Evolutionary conservation across 768 basidiomycete species (phyloP), one percentile per base, ranked within the genome.

Genomic region (Thelephora ganbajun): DNA sequence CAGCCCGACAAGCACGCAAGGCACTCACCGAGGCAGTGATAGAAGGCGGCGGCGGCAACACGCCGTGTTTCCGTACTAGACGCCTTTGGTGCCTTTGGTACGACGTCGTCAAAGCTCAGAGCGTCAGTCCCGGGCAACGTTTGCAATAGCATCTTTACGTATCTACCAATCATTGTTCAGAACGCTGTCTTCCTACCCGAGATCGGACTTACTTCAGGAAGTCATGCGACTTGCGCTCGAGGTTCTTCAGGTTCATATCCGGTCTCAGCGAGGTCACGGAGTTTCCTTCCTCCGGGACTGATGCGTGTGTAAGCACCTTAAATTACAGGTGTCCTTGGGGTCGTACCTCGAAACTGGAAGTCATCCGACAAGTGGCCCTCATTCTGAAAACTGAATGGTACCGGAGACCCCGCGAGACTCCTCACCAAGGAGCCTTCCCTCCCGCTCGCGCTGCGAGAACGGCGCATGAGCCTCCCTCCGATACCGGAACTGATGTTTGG

Each of bases 21-120:
- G 19, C 13, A 54, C 63, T 33, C 50, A 88, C 88, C 86, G 37
- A 91, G 70, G 59, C 86, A 88, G 54, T 91, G 85, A 61, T 91
- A 87, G 60, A 91, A 80, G 3, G 79, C 88, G 13, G 83, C 76
- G 7, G 87, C 79, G 9, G 84, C 88, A 34, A 90, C 82, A 57
- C 80, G 84, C 9, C 75, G 70, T 3, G 81, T 84, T 54, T 80
- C 86, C 1, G 80, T 75, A 30, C 26, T 30, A 4, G 26, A 9
- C 9, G 26, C 26, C 26, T 30, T 30, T 9, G 26, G 26, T 39
- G 63, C 58, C 51, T 65, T 72, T 9, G 84, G 85, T 9, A 78
- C 81, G 33, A 90, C 69, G 30, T 68, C 70, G 49, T 82, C 76
- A 57, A 89, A 86, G 9, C 63, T 68, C 33, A 89, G 64, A 48